Base-by-base conservation (phyloP, 2,329 filamentous ascomycete species). In the Amauroascus verrucosus region DNA sequence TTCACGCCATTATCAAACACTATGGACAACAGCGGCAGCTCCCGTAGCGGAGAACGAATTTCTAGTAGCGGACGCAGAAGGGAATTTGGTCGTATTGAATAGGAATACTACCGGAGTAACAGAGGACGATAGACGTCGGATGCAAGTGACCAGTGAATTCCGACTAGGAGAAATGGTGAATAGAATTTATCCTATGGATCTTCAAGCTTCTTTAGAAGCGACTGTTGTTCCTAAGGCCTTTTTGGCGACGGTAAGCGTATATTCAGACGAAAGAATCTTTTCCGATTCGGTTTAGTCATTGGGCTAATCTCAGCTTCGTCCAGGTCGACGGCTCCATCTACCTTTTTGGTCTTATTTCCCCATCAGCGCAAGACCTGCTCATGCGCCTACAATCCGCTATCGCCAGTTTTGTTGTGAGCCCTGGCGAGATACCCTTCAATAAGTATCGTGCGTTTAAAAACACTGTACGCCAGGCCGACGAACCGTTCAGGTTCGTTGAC, bases 101-200 rank as follows among this genome's bases (percentile, higher is more conserved):
- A 80, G 83, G 35, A 90, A 96, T 60, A 63, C 74, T 1, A 76
- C 83, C 1, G 88, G 86, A 0, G 83, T 88, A 0, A 88, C 83
- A 0, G 77, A 79, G 1, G 84, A 93, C 50, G 88, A 95, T 61
- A 79, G 77, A 56, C 78, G 78, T 48, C 77, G 82, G 26, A 71
- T 97, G 59, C 78, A 87, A 40, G 76, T 89, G 4, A 87, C 81
- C 0, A 84, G 85, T 56, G 90, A 96, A 68, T 81, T 97, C 58
- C 82, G 85, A 43, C 75, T 98, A 8, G 90, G 93, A 1, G 91
- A 98, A 67, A 88, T 93, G 79, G 88, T 97, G 53, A 98, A 98
- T 65, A 80, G 82, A 30, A 95, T 97, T 53, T 80, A 84, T 20
- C 80, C 80, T 26, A 80, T 97, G 16, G 76, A 84, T 51, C 81